Conservation (phyloP, 345 rosid species). For the Sapria himalayana region DNA sequence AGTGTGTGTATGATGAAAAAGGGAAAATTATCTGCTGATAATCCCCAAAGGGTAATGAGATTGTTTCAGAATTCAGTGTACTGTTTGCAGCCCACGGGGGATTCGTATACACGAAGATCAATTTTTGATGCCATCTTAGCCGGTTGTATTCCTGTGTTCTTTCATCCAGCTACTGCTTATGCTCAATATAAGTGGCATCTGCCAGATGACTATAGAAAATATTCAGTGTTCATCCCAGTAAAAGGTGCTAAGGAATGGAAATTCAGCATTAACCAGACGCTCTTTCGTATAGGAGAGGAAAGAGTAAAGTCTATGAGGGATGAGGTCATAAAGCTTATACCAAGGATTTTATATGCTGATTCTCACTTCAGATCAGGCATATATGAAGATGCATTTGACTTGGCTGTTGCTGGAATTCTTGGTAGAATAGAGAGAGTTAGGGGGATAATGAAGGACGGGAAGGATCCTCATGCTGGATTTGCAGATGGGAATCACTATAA, state of each 20-base stretch:
- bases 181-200: slow-evolving; percentile 45
- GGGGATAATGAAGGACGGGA: slow-evolving; percentile 22
- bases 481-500: slow-evolving; percentile 38
- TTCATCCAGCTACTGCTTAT: slow-evolving; percentile 45
- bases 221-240: slow-evolving; percentile 35
- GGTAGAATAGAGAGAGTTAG: slow-evolving; percentile 32
- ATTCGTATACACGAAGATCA: slow-evolving; percentile 44
- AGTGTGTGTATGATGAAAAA: slow-evolving; percentile 34
- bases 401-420: slow-evolving; percentile 37
- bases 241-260: slow-evolving; percentile 17
- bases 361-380: slow-evolving; percentile 13
- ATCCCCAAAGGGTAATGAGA: slow-evolving; percentile 39
- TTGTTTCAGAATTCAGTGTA: slow-evolving; percentile 33
- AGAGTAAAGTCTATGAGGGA: slow-evolving; percentile 23
- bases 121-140: slow-evolving; percentile 42
- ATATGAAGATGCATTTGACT: slow-evolving; percentile 35
- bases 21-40: slow-evolving; percentile 25
- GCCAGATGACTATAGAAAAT: slow-evolving; percentile 20
- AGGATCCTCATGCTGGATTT: slow-evolving; percentile 36
- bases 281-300: slow-evolving; percentile 17
- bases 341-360: slow-evolving; percentile 28
- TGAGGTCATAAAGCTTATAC: slow-evolving; percentile 39
- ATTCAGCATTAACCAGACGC: slow-evolving; percentile 16
- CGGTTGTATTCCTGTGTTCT: slow-evolving; percentile 47
- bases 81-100: slow-evolving; percentile 51